Evolutionary conservation across 2,329 filamentous ascomycete genomes (phyloP), one percentile per base, ranked within the genome.

Genomic region (Fusarium duplospermum): DNA sequence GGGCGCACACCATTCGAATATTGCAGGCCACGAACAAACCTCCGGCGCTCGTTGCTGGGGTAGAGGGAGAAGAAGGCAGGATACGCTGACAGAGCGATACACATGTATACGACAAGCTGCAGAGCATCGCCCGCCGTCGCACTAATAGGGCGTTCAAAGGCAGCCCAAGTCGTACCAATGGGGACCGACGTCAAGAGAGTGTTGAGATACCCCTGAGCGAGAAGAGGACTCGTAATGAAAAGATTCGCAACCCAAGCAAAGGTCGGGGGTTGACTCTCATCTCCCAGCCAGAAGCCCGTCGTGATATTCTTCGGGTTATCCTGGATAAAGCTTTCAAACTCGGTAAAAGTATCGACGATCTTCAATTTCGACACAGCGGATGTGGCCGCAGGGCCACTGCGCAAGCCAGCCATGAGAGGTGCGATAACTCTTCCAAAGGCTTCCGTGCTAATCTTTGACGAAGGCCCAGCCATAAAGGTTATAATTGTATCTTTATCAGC

Each of bases 1-100:
- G 93, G 92, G 14, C 93, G 88, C 31, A 98, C 94, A 56, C 95
- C 95, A 79, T 98, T 98, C 63, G 94, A 97, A 83, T 97, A 98
- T 81, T 98, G 93, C 33, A 98, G 86, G 18, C 93, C 93, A 61
- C 95, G 90, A 27, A 98, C 94, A 73, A 94, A 93, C 59, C 91
- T 87, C 13, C 94, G 86, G 29, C 94, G 89, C 82, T 98, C 95
- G 31, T 93, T 86, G n/a, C 94, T 97, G 0, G 94, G 94, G 79
- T 98, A 98, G 6, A 98, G 85, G 0, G 93, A 90, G 77, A 98
- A 97, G 85, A 98, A 95, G 16, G 93, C 94, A 1, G 95, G 94
- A 77, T 93, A 96, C 1, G 92, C 91, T 8, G 90, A 88, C 82
- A 97, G 91, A 1, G 92, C 93, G 10, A 98, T 87, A 16, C 93